Evolutionary conservation across 1,139 yeast species (phyloP), one percentile per base, ranked within the genome.

Genomic region (Yamadazyma songkhlaensis): DNA sequence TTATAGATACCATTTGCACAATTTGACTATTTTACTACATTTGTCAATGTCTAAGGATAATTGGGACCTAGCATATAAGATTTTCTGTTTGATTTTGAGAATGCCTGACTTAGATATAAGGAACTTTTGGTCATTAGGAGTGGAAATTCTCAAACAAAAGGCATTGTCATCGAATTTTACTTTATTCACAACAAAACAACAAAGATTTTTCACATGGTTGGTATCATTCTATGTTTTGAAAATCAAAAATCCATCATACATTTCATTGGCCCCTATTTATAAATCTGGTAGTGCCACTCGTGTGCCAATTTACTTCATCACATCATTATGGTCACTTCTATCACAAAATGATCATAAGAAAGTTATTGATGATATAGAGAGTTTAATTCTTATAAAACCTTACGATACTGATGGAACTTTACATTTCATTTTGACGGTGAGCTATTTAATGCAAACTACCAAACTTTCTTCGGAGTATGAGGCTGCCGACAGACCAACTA

Each of bases 91-190:
- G 2, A 48, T 82, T 25, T 54, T 79, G 1, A 53, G 82, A 37
- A 52, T 74, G 1, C 74, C 74, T 1, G 55, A 56, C 2, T 65
- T 76, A 4, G 85, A 81, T 52, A 51, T 80, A 2, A 59, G 79
- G 41, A 59, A 72, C 2, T 54, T 81, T 8, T 81, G 88, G 87
- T 75, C 82, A 1, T 34, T 79, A 2, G 87, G 84, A 0, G 57
- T 78, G 9, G 65, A 63, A 40, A 59, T 63, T 32, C 41, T 69
- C 17, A 43, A 53, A 28, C 46, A 44, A 7, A 44, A 41, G 35
- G 9, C 28, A 32, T 9, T 10, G n/a, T 27, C 20, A 3, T 21
- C 31, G 7, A 20, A 33, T 7, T 27, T 26, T 15, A 37, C 10
- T 15, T 44, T 6, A n/a, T 45, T 50, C 33, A 57, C 56, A 33